Evolutionary conservation across 176 grass and related monocot species (phyloP).

Genomic region (Guadua angustifolia): DNA sequence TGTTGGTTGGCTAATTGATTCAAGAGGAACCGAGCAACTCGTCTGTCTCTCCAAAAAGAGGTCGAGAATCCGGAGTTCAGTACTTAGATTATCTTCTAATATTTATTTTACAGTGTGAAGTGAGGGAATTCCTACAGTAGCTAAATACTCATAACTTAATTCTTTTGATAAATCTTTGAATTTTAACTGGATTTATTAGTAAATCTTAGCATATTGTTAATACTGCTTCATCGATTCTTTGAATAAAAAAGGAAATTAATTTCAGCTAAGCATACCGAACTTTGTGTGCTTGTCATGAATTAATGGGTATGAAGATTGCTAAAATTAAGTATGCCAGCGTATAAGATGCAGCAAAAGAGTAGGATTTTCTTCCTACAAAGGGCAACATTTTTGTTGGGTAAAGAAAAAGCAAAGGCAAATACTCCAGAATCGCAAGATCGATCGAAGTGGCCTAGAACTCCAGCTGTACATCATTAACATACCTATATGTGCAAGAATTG

Average conservation of each 20-base stretch:
- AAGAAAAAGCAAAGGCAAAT: conserved; percentile 12
- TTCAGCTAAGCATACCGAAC: background rate
- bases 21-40: background rate
- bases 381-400: background rate
- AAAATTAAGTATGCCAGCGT: background rate
- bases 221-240: background rate
- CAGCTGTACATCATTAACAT: too few species aligned
- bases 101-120: background rate
- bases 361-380: conserved; percentile 33
- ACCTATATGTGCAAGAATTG: too few species aligned
- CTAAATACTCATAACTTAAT: background rate
- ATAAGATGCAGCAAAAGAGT: conserved; percentile 30
- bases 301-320: conserved; percentile 14
- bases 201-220: background rate
- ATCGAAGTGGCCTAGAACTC: conserved; percentile 32
- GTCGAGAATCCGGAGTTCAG: background rate
- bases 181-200: background rate
- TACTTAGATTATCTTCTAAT: background rate
- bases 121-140: background rate
- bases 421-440: conserved; percentile 4
- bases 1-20: background rate
- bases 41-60: background rate
- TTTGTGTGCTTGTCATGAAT: background rate
- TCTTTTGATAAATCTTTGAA: background rate
- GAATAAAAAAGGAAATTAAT: background rate